Percentiles rank a stretch among this genome's conserved stretches.
Conservation (phyloP, 129 eudicot species). For the sunflower (Helianthus annuus) region HanXRQr2.0-SUNRISE NC_035447.2:71900473-71900972, state of each 20-base stretch:
- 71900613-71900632: conserved; percentile 71
- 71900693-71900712: too few relatives aligned
- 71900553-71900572: conserved; percentile 79
- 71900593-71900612: conserved; percentile 73
- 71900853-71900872: not conserved
- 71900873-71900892: conserved; percentile 45
- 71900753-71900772: too few relatives aligned
- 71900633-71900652: conserved; percentile 77
- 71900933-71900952: conserved; percentile 74
- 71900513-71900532: conserved; percentile 82
- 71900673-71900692: conserved; percentile 38
- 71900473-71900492: conserved; percentile 69
- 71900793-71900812: not conserved
- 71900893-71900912: conserved; percentile 55
- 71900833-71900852: not conserved
- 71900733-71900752: too few relatives aligned
- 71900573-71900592: conserved; percentile 75
- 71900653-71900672: conserved; percentile 64
- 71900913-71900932: conserved; percentile 59
- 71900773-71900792: not conserved
- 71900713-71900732: too few relatives aligned
- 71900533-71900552: conserved; percentile 69
- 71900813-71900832: too few relatives aligned
- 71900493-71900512: conserved; percentile 69
- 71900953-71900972: conserved; percentile 86